Evolutionary conservation across 805 yeast species (phyloP).

Genomic region (Ogataea glucozyma): DNA sequence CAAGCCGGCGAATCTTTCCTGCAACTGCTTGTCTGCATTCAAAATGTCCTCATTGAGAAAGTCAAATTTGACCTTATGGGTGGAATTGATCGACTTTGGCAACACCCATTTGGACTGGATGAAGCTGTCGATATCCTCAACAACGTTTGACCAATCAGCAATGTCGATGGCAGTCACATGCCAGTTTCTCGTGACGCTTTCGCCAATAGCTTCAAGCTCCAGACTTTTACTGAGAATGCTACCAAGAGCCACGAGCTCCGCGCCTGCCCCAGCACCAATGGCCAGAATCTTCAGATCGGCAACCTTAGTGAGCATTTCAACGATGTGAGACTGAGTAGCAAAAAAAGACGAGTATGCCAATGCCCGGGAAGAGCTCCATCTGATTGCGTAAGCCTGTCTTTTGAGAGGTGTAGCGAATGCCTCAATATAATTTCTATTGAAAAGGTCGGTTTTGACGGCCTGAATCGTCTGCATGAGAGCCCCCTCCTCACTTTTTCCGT

Average conservation of each 20-base stretch:
- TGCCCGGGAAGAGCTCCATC: constrained; percentile 88
- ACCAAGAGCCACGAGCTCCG: constrained; percentile 68
- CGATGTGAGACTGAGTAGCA: constrained; percentile 47
- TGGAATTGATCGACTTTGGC: constrained; percentile 28
- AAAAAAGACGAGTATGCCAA: constrained; percentile 72
- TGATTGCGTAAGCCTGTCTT: constrained; percentile 71
- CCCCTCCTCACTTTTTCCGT: constrained; percentile 29
- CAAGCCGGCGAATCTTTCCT: constrained; percentile 26
- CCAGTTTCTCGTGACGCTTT: constrained; percentile 12
- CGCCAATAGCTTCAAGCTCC: constrained; percentile 15
- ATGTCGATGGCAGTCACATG: constrained; percentile 66
- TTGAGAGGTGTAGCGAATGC: constrained; percentile 69
- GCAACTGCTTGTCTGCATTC: constrained; percentile 23
- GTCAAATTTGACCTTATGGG: constrained; percentile 31
- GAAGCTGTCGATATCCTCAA: constrained; percentile 44
- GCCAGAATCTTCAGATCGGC: constrained; percentile 44
- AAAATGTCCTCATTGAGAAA: constrained; percentile 42
- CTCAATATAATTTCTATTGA: constrained; percentile 62
- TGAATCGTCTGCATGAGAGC: constrained; percentile 53
- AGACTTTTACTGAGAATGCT: constrained; percentile 49
- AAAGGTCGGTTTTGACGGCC: constrained; percentile 66
- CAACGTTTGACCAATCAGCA: constrained; percentile 71
- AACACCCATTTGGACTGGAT: constrained; percentile 57
- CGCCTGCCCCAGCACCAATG: constrained; percentile 91
- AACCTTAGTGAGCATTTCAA: constrained; percentile 37